Evolutionary conservation across 1,284 basidiomycete species (phyloP).

Genomic region (Ceratobasidium sp.): DNA sequence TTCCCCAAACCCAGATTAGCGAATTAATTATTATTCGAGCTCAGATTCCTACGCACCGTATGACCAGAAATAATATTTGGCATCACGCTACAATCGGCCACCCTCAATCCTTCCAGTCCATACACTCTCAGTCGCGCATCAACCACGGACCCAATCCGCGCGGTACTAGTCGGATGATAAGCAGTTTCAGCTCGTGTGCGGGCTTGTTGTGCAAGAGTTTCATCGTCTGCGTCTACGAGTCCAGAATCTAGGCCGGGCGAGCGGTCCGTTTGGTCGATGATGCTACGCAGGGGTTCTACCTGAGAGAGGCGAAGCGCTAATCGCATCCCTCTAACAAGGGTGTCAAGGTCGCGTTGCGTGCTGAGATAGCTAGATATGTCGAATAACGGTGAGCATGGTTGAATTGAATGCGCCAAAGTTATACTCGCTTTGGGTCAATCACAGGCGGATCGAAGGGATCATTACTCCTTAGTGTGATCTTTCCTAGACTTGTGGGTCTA

Average conservation of each 20-base stretch:
- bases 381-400: background rate
- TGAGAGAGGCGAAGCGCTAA: constrained; percentile 38
- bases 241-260: constrained; percentile 54
- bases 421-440: constrained; percentile 49
- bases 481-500: constrained; percentile 48
- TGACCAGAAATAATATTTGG: constrained; percentile 72
- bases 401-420: background rate
- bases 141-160: constrained; percentile 71
- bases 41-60: constrained; percentile 62
- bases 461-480: constrained; percentile 42
- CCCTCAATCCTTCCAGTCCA: constrained; percentile 62
- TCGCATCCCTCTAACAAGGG: constrained; percentile 47
- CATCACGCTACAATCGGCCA: constrained; percentile 71
- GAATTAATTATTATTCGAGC: constrained; percentile 3
- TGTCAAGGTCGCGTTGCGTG: constrained; percentile 47
- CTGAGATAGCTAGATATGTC: constrained; percentile 35
- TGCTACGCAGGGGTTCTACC: constrained; percentile 48
- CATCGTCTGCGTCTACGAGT: constrained; percentile 53
- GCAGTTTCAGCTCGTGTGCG: constrained; percentile 68
- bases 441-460: constrained; percentile 49
- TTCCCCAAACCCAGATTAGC: constrained; percentile 11
- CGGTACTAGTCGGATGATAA: constrained; percentile 70
- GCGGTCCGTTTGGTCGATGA: constrained; percentile 51
- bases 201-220: constrained; percentile 58
- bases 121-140: constrained; percentile 61